Conservation (phyloP, 2,329 filamentous ascomycete species). For the Talaromyces sp. region DNA sequence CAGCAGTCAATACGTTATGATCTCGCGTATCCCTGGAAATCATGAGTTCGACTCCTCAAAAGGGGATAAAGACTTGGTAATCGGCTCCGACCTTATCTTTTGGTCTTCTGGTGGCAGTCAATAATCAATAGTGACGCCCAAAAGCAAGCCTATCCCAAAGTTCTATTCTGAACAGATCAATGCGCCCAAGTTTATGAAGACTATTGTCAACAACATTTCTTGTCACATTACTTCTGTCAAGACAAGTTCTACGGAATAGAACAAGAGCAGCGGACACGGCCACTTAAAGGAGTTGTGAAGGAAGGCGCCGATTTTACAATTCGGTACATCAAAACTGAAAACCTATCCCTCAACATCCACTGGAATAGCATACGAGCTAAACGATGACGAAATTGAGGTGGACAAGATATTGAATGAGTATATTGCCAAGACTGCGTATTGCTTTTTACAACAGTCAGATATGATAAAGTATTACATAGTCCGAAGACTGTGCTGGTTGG, state of each 20-base stretch:
- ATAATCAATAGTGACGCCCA: too few species aligned
- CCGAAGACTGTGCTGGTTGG: background rate
- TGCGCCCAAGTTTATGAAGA: background rate
- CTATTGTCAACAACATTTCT: background rate
- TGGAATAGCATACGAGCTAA: background rate
- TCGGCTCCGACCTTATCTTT: too few species aligned
- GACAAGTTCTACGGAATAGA: background rate
- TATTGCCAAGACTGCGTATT: background rate
- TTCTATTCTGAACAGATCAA: background rate
- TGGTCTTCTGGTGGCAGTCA: too few species aligned
- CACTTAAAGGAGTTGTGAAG: background rate
- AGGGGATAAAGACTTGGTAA: too few species aligned
- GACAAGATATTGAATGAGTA: background rate
- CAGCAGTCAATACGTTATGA: too few species aligned
- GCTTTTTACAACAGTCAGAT: background rate
- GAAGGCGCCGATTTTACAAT: background rate
- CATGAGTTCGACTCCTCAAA: too few species aligned
- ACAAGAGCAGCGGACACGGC: background rate
- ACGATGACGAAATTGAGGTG: background rate
- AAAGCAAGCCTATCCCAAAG: background rate
- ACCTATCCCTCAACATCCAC: background rate
- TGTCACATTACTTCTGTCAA: background rate
- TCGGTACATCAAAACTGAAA: background rate
- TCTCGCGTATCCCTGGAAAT: too few species aligned
- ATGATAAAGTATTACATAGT: background rate